Percentiles rank a stretch among this genome's conserved stretches.
Evolutionary conservation across 768 basidiomycete species (phyloP).

Genomic region (Suillus occidentalis): DNA sequence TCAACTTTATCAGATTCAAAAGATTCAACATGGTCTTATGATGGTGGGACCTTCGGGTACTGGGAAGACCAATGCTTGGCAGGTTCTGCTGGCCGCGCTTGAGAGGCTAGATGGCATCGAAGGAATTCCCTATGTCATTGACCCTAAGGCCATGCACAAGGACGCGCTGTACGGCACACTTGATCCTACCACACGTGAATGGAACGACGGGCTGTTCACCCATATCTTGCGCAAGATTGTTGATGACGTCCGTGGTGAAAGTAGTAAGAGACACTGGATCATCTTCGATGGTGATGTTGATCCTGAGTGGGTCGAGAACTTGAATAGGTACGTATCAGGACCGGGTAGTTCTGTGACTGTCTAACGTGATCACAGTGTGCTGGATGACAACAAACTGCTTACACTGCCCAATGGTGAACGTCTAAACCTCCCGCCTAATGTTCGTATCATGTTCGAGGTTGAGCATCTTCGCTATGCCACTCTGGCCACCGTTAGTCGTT

Average conservation of each 20-base stretch:
- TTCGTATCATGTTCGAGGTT: constrained; percentile 99
- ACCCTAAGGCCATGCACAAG: constrained; percentile 99
- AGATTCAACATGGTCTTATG: constrained; percentile 99
- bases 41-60: constrained; percentile 98
- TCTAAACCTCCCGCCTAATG: constrained; percentile 93
- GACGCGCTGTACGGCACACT: constrained; percentile 96
- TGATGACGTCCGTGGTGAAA: constrained; percentile 97
- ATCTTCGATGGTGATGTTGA: constrained; percentile 99
- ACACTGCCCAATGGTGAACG: constrained; percentile 98
- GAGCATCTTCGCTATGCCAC: constrained; percentile 98
- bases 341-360: not conserved
- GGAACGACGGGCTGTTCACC: constrained; percentile 99
- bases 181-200: constrained; percentile 96
- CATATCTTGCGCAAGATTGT: constrained; percentile 97
- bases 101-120: constrained; percentile 91
- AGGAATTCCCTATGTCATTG: constrained; percentile 94
- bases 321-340: constrained; percentile 77
- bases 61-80: constrained; percentile 98
- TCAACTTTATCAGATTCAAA: constrained; percentile 98
- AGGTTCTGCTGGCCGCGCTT: constrained; percentile 85
- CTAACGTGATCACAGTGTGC: constrained; percentile 58
- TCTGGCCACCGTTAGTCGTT: constrained; percentile 97
- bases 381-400: constrained; percentile 97
- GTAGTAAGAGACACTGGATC: constrained; percentile 96
- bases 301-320: constrained; percentile 99